phyloP scores from a whole-genome alignment of 495 filamentous ascomycete species.

The Sphaerosporella brunnea region DNA sequence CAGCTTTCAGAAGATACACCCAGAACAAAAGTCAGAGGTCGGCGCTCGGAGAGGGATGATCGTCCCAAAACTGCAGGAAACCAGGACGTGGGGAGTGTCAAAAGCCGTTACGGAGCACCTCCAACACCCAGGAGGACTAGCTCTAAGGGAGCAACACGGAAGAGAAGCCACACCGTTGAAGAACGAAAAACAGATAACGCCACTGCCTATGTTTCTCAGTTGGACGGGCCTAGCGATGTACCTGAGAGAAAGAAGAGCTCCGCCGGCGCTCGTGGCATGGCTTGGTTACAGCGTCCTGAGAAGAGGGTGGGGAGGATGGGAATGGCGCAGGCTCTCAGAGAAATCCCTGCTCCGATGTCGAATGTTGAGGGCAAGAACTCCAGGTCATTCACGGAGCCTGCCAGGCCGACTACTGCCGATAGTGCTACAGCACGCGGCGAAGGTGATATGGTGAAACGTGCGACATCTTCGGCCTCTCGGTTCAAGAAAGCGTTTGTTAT shows the following conservation, averaged over 20 bases:
- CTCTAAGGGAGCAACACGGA: background rate
- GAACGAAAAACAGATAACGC: slow-evolving; percentile 2
- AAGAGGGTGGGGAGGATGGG: background rate
- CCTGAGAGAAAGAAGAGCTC: background rate
- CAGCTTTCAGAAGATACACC: too few relatives aligned
- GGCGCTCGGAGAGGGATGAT: too few relatives aligned
- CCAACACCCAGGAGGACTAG: background rate
- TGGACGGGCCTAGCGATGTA: background rate
- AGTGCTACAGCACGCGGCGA: background rate
- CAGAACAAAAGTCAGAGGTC: too few relatives aligned
- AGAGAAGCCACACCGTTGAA: slow-evolving; percentile 1
- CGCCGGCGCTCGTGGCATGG: background rate
- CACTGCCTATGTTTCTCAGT: background rate
- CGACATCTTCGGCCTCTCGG: background rate
- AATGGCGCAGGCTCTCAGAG: too few relatives aligned
- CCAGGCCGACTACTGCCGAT: background rate
- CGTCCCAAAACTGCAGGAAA: too few relatives aligned
- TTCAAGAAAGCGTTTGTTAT: background rate
- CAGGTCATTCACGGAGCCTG: background rate
- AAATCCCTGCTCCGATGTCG: background rate
- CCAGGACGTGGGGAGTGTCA: too few relatives aligned
- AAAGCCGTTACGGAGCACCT: too few relatives aligned
- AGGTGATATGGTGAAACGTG: background rate
- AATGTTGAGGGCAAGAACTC: background rate
- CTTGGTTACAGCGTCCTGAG: slow-evolving; percentile 3